Evolutionary conservation across 306 rosid species (phyloP), one percentile per base, ranked within the genome.

Genomic region (Arachis hypogaea): DNA sequence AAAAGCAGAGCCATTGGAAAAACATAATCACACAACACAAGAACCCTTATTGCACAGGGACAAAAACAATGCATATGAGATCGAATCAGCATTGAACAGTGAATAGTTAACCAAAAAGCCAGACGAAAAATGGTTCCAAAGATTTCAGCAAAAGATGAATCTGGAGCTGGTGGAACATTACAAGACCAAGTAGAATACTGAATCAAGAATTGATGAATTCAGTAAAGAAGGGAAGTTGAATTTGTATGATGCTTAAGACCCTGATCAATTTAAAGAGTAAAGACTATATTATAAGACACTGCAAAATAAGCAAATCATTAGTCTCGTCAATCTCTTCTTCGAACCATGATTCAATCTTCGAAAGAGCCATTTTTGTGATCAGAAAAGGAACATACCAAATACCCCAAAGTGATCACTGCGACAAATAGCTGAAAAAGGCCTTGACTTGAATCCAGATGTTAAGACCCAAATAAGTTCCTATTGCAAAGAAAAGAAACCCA

Each of bases 391-490:
- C 52, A 59, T 33, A 51, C 72, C 38, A 46, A 66, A 74, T 55
- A 82, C 78, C 74, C 77, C 62, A 50, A 77, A 73, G 80, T 40
- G 28, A 55, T 14, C 50, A 50, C 46, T 66, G 3, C 6, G 42
- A 58, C 75, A 66, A 65, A 69, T 64, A 62, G 61, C 65, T 44
- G 44, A 51, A 65, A 77, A 59, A 52, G 58, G 55, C 67, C 71
- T 54, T 43, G 36, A 22, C 11, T 67, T 59, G 73, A 52, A 52
- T 52, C 56, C 58, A 52, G 58, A 80, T 29, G 57, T 22, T 18
- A 82, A 78, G 66, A 70, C 81, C 56, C 73, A 18, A 70, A 63
- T 7, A 62, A 78, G 63, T 61, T 16, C 56, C 4, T 12, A 9
- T 42, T 41, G 16, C 43, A 9, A 58, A 56, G 9, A 59, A 52